Percentiles rank a stretch among this genome's conserved stretches.
phyloP scores from a whole-genome alignment of 1,284 basidiomycete species.

The Porphyrellus sp. region DNA sequence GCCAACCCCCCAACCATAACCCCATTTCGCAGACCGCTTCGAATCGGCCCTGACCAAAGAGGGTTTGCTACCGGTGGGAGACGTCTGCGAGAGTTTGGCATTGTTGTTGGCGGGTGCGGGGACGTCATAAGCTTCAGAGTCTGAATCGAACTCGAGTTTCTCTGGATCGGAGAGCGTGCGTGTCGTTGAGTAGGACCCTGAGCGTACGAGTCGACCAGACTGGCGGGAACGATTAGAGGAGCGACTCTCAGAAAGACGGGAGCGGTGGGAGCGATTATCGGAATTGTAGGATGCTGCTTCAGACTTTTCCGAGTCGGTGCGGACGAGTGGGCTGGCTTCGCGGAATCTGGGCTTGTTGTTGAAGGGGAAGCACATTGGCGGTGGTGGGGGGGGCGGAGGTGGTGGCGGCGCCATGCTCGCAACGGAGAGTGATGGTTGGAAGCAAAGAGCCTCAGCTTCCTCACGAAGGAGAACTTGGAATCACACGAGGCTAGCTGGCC shows the following conservation, averaged over 20 bases:
- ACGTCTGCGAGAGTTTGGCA: conserved; percentile 27
- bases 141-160: conserved; percentile 52
- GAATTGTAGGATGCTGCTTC: conserved; percentile 28
- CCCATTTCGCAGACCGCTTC: conserved; percentile 48
- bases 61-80: conserved; percentile 38
- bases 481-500: conserved; percentile 33
- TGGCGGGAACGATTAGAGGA: conserved; percentile 25
- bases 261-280: conserved; percentile 31
- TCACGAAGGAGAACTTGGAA: conserved; percentile 16
- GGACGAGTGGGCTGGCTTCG: conserved; percentile 34
- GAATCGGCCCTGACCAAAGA: conserved; percentile 52
- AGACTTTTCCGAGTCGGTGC: conserved; percentile 35
- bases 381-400: conserved; percentile 49
- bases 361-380: conserved; percentile 58
- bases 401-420: conserved; percentile 40
- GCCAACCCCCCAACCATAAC: conserved; percentile 68
- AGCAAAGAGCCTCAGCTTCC: conserved; percentile 19
- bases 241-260: conserved; percentile 23
- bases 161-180: conserved; percentile 34
- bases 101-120: conserved; percentile 21
- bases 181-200: conserved; percentile 35
- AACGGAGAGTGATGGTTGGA: conserved; percentile 13
- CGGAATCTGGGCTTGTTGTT: conserved; percentile 32
- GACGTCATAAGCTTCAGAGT: conserved; percentile 55
- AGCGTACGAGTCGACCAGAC: conserved; percentile 31